phyloP scores from a whole-genome alignment of 2,329 filamentous ascomycete genomes.

The Paramyrothecium roridum region DNA sequence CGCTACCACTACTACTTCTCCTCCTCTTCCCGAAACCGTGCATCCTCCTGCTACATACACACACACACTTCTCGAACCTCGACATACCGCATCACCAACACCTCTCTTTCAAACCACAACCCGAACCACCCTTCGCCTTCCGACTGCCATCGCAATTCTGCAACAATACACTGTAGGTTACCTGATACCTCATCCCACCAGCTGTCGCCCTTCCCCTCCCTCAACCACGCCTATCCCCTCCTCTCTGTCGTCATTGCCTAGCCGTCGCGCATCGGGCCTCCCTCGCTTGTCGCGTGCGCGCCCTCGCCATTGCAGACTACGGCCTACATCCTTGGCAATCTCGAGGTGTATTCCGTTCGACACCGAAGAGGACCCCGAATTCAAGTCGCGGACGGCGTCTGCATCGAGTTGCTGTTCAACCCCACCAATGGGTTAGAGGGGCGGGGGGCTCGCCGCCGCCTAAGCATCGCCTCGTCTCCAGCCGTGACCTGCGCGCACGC shows the following conservation, averaged over 20 bases:
- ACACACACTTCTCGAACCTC: neutral
- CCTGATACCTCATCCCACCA: constrained; percentile 1
- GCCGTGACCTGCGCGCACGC: neutral
- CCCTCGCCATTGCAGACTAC: neutral
- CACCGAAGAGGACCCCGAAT: neutral
- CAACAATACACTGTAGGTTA: neutral
- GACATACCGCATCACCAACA: neutral
- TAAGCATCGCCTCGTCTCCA: neutral
- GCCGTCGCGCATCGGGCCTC: neutral
- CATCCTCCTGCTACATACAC: neutral
- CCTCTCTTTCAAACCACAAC: neutral
- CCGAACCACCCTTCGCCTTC: neutral
- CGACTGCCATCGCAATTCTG: neutral
- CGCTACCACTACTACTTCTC: neutral
- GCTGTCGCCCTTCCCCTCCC: constrained; percentile 8
- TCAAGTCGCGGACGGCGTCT: neutral
- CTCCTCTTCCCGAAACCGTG: neutral
- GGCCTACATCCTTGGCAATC: neutral
- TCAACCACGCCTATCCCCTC: constrained; percentile 21
- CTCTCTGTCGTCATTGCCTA: constrained; percentile 38
- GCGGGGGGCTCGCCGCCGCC: neutral
- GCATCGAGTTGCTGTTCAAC: neutral
- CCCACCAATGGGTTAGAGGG: neutral
- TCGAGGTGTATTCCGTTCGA: neutral
- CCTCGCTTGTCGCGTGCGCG: neutral